phyloP scores from a whole-genome alignment of 495 filamentous ascomycete species.

The Penicillium turbatum region DNA sequence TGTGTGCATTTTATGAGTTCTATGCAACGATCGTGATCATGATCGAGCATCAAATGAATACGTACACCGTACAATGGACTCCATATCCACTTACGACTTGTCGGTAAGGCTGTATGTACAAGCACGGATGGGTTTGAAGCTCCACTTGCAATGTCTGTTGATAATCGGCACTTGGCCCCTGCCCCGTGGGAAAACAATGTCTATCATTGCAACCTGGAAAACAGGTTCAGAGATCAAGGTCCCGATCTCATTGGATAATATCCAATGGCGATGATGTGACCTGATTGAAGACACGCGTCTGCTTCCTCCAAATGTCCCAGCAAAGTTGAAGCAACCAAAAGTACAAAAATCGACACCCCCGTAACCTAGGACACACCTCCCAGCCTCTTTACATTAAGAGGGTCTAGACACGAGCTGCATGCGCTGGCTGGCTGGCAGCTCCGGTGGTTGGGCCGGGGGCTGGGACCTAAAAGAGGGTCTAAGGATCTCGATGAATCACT shows the following conservation, averaged over 20 bases:
- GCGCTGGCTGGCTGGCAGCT: slow-evolving; percentile 1
- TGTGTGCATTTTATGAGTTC: neutral
- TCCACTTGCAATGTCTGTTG: neutral
- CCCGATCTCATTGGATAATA: neutral
- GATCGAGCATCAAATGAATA: neutral
- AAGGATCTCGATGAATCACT: slow-evolving; percentile 9
- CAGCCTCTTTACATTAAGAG: slow-evolving; percentile 5
- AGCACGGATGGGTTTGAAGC: neutral
- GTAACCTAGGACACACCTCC: neutral
- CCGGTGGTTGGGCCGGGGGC: slow-evolving; percentile 4
- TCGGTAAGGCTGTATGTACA: neutral
- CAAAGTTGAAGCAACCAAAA: neutral
- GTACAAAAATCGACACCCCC: neutral
- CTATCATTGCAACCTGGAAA: neutral
- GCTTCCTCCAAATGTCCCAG: neutral
- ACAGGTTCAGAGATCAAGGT: neutral
- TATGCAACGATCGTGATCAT: neutral
- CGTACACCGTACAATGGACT: too few species aligned
- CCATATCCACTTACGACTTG: neutral
- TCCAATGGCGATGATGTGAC: neutral
- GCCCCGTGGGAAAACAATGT: neutral
- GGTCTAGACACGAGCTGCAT: slow-evolving; percentile 8
- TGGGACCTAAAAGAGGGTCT: slow-evolving; percentile 5
- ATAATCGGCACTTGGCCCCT: neutral
- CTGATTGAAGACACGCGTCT: neutral